Conservation (phyloP, 768 basidiomycete genomes). For the Fomitopsis pulvina region DNA sequence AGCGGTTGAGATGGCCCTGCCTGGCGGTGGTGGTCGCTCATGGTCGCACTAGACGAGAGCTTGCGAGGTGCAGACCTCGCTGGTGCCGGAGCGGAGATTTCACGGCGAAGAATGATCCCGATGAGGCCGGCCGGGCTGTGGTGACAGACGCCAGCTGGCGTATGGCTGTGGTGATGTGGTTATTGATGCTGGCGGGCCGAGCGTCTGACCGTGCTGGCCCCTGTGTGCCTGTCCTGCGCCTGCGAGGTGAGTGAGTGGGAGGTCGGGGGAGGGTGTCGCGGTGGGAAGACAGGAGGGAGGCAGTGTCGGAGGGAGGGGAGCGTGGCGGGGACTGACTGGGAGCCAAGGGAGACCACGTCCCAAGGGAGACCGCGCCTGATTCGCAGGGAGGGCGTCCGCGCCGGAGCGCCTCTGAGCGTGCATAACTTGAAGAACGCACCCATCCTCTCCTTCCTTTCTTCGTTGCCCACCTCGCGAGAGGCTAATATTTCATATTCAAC, state of each 20-base stretch:
- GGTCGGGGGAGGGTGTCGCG: too few relatives aligned
- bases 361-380: neutral
- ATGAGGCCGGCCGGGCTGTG: neutral
- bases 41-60: too few relatives aligned
- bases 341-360: neutral
- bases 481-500: neutral
- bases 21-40: too few relatives aligned
- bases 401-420: neutral
- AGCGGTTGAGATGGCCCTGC: neutral
- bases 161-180: neutral
- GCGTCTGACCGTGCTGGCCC: neutral
- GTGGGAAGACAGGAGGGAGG: too few relatives aligned
- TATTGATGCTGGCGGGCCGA: neutral
- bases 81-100: too few relatives aligned
- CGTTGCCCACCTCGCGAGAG: neutral
- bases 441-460: neutral
- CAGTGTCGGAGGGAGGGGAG: too few relatives aligned
- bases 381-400: neutral
- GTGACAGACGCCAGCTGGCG: neutral
- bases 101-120: too few relatives aligned
- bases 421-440: neutral
- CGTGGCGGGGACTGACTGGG: neutral
- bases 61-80: too few relatives aligned
- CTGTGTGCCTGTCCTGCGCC: neutral
- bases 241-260: too few relatives aligned